A percentile compares a stretch with the other conserved stretches of the same genome.
Evolutionary conservation across 352 stramenopile genomes (phyloP).

Genomic region (Phytophthora pluvialis): DNA sequence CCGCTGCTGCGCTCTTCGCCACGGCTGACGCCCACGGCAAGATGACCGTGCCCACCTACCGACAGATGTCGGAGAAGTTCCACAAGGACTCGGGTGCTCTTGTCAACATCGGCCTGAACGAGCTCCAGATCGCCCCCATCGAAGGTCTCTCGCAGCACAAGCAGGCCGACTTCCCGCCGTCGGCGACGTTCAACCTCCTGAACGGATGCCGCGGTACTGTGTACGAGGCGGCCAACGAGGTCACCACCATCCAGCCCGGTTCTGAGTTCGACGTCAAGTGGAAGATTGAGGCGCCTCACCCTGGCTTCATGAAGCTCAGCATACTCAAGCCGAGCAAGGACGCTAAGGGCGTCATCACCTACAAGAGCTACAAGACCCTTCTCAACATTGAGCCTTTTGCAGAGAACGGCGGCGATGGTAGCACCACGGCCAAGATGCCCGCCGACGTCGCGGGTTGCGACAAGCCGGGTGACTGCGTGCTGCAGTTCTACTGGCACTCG

Average conservation of each 20-base stretch:
- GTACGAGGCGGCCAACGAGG: constrained; percentile 39
- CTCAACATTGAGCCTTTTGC: constrained; percentile 53
- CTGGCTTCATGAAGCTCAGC: constrained; percentile 53
- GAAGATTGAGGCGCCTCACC: constrained; percentile 61
- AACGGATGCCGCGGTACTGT: constrained; percentile 48
- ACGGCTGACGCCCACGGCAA: too few relatives aligned
- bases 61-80: constrained; percentile 34
- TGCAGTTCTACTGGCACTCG: constrained; percentile 54
- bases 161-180: constrained; percentile 37
- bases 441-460: constrained; percentile 43
- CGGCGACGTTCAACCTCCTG: constrained; percentile 40
- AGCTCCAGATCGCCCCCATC: constrained; percentile 42
- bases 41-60: too few relatives aligned
- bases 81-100: constrained; percentile 36
- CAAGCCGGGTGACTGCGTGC: constrained; percentile 38
- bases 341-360: constrained; percentile 49
- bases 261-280: constrained; percentile 52
- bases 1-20: too few relatives aligned
- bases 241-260: constrained; percentile 38
- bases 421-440: constrained; percentile 45
- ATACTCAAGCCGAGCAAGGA: constrained; percentile 58
- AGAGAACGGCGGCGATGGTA: constrained; percentile 35
- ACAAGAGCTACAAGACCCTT: constrained; percentile 44
- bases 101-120: constrained; percentile 37
- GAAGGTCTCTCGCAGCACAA: constrained; percentile 35